Conservation (phyloP, 2,329 filamentous ascomycete species). For the Ceratocystis cubensis region DNA sequence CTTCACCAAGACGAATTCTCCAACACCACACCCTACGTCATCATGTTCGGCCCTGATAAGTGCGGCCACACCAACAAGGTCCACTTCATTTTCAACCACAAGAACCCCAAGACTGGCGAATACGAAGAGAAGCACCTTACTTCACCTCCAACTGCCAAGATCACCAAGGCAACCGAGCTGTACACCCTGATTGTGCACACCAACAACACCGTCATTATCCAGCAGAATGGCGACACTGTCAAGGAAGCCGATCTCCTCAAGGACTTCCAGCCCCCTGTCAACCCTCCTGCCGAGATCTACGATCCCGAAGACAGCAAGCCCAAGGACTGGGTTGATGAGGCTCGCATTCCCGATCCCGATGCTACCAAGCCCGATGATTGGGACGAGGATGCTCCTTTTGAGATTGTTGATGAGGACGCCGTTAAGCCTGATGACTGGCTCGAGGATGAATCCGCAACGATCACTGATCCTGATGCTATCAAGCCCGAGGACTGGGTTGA, state of each 20-base stretch:
- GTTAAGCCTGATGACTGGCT: conserved; percentile 93
- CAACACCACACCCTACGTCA: conserved; percentile 92
- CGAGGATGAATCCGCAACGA: conserved; percentile 66
- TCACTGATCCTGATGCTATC: conserved; percentile 85
- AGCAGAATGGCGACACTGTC: conserved; percentile 77
- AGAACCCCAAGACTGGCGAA: conserved; percentile 99
- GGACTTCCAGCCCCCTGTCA: conserved; percentile 87
- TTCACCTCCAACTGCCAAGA: conserved; percentile 69
- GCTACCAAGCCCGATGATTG: conserved; percentile 96
- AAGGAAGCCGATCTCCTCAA: conserved; percentile 87
- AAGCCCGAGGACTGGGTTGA: conserved; percentile 99
- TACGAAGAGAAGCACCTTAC: conserved; percentile 99
- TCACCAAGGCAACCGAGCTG: conserved; percentile 82
- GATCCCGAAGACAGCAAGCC: conserved; percentile 91
- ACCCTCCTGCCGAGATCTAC: conserved; percentile 88
- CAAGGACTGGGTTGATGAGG: conserved; percentile 87
- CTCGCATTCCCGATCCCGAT: conserved; percentile 80
- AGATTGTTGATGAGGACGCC: conserved; percentile 89
- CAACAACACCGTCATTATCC: conserved; percentile 88
- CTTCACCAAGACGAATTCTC: conserved; percentile 96
- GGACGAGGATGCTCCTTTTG: conserved; percentile 95
- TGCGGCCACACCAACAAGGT: conserved; percentile 99
- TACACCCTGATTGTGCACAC: conserved; percentile 96
- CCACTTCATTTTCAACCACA: conserved; percentile 98
- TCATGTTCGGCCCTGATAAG: conserved; percentile 99